A percentile compares a stretch with the other conserved stretches of the same genome.
Conservation (phyloP, 2,329 filamentous ascomycete genomes). For the Tolypocladium endophyticum region DNA sequence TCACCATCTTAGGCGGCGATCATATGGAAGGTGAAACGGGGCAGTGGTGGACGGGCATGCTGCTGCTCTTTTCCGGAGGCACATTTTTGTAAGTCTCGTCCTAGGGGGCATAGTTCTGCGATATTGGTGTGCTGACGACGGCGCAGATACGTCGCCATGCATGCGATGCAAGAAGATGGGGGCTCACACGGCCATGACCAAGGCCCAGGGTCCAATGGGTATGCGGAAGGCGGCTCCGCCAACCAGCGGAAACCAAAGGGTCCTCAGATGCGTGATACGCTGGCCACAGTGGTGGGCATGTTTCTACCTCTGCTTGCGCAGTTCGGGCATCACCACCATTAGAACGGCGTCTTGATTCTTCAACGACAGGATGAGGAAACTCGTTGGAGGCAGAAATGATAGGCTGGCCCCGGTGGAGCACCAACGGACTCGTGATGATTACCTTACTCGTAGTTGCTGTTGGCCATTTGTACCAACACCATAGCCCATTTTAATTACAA, state of each 20-base stretch:
- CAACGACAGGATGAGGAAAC: not conserved
- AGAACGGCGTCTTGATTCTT: not conserved
- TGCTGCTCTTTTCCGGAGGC: constrained; percentile 88
- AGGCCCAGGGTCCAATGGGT: constrained; percentile 38
- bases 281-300: constrained; percentile 67
- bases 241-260: constrained; percentile 41
- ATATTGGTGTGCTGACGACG: not conserved
- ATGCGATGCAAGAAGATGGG: constrained; percentile 81
- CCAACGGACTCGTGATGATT: not conserved
- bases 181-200: constrained; percentile 41
- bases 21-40: constrained; percentile 48
- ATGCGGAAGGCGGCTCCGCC: constrained; percentile 33
- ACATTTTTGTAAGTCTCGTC: constrained; percentile 70
- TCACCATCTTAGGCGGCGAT: constrained; percentile 60
- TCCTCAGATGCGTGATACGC: constrained; percentile 55
- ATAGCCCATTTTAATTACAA: not conserved
- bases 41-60: constrained; percentile 83
- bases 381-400: not conserved
- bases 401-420: not conserved
- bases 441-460: no score
- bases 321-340: constrained; percentile 66
- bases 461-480: not conserved
- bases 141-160: constrained; percentile 87
- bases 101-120: no score
- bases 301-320: constrained; percentile 67